These are phyloP conservation scores for Suhomyces coccinellae DNA, from an alignment of 1,139 yeast genomes.

Conservation along the genomic window DNA sequence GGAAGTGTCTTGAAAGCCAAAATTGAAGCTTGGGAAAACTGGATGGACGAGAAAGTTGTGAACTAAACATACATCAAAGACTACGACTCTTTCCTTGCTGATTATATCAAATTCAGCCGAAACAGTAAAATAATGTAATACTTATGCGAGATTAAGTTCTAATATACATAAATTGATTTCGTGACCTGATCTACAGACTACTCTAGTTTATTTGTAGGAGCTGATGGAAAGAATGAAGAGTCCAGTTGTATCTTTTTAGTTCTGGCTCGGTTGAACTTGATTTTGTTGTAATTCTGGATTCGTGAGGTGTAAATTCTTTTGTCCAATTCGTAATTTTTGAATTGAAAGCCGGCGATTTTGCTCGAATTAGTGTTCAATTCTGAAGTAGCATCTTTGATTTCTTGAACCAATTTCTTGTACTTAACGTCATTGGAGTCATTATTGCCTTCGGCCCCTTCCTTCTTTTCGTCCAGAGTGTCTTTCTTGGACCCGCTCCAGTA, in stretches of 20 bases:
- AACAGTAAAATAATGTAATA: neutral
- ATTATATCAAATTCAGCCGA: too few relatives aligned
- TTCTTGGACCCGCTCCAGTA: constrained; percentile 16
- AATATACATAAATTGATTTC: neutral
- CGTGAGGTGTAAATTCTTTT: constrained; percentile 56
- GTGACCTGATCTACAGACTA: constrained; percentile 1
- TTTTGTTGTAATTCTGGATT: constrained; percentile 41
- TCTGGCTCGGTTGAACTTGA: constrained; percentile 38
- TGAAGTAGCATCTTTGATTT: constrained; percentile 23
- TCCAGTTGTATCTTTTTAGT: constrained; percentile 39
- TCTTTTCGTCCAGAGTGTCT: constrained; percentile 16
- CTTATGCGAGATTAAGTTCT: neutral
- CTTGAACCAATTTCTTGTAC: constrained; percentile 6
- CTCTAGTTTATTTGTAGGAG: constrained; percentile 34
- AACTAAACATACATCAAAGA: constrained; percentile 28
- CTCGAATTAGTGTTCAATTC: constrained; percentile 15
- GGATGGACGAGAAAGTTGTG: constrained; percentile 76
- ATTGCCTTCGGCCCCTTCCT: constrained; percentile 11
- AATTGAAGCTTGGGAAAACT: constrained; percentile 63
- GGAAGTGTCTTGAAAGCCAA: constrained; percentile 68
- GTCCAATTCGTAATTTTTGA: constrained; percentile 52
- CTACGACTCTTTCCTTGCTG: neutral
- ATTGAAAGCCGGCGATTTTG: constrained; percentile 28
- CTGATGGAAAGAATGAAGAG: constrained; percentile 57
- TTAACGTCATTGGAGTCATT: constrained; percentile 20